Conservation (phyloP, 2,329 filamentous ascomycete species). For the Fusarium brevicatenulatum region DNA sequence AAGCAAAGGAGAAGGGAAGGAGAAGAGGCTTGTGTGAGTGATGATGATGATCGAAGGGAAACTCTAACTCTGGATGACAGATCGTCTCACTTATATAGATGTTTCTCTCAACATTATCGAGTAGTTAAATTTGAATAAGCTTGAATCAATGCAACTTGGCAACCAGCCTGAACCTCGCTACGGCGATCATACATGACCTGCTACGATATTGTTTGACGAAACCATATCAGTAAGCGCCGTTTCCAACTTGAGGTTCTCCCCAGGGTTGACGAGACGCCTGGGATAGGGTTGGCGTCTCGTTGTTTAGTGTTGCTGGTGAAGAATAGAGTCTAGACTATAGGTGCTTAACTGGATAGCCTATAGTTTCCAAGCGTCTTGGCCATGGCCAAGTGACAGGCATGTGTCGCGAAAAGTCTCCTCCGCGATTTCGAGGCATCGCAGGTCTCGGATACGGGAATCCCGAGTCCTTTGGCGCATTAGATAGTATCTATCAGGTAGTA, state of each 20-base stretch:
- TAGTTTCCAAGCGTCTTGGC: constrained; percentile 6
- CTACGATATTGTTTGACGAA: constrained; percentile 15
- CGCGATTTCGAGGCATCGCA: constrained; percentile 8
- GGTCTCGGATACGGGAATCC: constrained; percentile 43
- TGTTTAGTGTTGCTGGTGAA: neutral
- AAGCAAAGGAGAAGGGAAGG: constrained; percentile 24
- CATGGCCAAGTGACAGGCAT: constrained; percentile 16
- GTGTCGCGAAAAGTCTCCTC: constrained; percentile 15
- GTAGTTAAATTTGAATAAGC: constrained; percentile 33
- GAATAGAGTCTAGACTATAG: constrained; percentile 3
- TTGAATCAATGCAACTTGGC: constrained; percentile 21
- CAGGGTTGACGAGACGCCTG: neutral
- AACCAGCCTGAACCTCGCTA: constrained; percentile 2
- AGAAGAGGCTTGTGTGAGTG: constrained; percentile 29
- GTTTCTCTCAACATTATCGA: neutral
- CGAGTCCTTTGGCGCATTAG: constrained; percentile 14
- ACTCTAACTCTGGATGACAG: constrained; percentile 16
- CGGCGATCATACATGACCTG: constrained; percentile 31
- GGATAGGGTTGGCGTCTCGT: constrained; percentile 3
- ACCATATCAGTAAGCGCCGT: constrained; percentile 17
- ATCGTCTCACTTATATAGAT: constrained; percentile 39
- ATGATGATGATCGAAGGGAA: constrained; percentile 17
- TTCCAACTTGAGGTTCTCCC: constrained; percentile 1
- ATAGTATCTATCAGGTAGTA: neutral
- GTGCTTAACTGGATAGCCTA: neutral